Conservation (phyloP, 2,329 filamentous ascomycete genomes). For the Cercospora sojina region DNA sequence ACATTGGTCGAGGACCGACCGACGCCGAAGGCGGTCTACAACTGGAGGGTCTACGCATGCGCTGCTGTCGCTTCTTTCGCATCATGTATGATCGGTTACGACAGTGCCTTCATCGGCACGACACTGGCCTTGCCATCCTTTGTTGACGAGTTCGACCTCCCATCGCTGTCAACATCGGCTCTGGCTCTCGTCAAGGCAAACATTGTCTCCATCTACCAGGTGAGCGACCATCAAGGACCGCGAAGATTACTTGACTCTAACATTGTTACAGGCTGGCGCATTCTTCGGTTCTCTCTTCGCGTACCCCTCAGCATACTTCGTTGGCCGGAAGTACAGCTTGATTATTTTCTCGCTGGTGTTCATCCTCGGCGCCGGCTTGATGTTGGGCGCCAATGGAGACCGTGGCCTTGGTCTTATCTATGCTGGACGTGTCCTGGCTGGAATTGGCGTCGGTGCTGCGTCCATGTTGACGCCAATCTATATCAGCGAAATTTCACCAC, state of each 20-base stretch:
- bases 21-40: slow-evolving; percentile 59
- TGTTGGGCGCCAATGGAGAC: slow-evolving; percentile 63
- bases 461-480: slow-evolving; percentile 61
- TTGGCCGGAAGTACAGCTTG: slow-evolving; percentile 66
- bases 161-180: slow-evolving; percentile 47
- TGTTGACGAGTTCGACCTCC: slow-evolving; percentile 65
- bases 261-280: slow-evolving; percentile 63
- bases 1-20: slow-evolving; percentile 46
- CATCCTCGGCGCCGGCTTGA: slow-evolving; percentile 68
- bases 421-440: slow-evolving; percentile 58
- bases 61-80: slow-evolving; percentile 57
- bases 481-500: slow-evolving; percentile 58
- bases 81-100: slow-evolving; percentile 50
- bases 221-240: background rate
- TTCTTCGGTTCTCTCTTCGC: slow-evolving; percentile 77
- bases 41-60: slow-evolving; percentile 58
- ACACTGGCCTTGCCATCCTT: slow-evolving; percentile 72
- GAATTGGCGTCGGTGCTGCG: slow-evolving; percentile 56
- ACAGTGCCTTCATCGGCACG: slow-evolving; percentile 68
- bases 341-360: slow-evolving; percentile 63
- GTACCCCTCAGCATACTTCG: slow-evolving; percentile 63
- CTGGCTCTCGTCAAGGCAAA: slow-evolving; percentile 66
- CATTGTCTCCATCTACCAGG: slow-evolving; percentile 72
- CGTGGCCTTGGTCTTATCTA: slow-evolving; percentile 63
- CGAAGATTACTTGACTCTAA: background rate